These are phyloP conservation scores for Porodaedalea pini DNA, from an alignment of 1,284 basidiomycete species.

Conservation along the genomic window DNA sequence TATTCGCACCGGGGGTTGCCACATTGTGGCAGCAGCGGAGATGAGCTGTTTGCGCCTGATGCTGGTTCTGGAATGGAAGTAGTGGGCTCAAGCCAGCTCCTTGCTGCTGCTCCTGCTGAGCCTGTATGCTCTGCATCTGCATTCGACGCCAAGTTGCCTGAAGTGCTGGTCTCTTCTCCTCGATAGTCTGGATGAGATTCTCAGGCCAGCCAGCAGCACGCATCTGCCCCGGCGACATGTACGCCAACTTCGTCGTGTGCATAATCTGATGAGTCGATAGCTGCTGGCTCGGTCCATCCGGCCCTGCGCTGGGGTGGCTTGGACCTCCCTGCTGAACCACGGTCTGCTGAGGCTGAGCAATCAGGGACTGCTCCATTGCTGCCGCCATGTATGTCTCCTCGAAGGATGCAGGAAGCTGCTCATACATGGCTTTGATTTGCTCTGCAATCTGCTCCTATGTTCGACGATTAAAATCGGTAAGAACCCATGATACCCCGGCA, in stretches of 20 bases:
- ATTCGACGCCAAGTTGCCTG: too few species aligned
- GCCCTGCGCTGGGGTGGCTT: neutral
- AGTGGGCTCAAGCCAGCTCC: neutral
- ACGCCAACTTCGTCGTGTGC: conserved; percentile 32
- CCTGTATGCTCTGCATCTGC: neutral
- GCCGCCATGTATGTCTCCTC: conserved; percentile 45
- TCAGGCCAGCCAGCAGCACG: conserved; percentile 47
- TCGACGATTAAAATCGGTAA: too few species aligned
- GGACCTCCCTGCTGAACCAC: too few species aligned
- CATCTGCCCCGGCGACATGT: conserved; percentile 46
- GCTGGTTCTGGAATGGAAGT: neutral
- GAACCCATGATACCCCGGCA: too few species aligned
- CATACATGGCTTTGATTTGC: conserved; percentile 59
- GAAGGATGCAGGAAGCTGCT: conserved; percentile 52
- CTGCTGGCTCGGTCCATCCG: too few species aligned
- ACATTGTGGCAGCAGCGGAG: neutral
- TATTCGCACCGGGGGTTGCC: neutral
- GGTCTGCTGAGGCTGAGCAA: conserved; percentile 4
- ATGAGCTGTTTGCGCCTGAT: neutral
- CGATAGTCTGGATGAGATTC: conserved; percentile 52
- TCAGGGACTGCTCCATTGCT: conserved; percentile 27
- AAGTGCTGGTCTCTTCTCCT: too few species aligned
- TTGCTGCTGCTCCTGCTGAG: conserved; percentile 1
- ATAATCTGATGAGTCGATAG: too few species aligned
- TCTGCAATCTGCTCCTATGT: conserved; percentile 57